These are phyloP conservation scores for Russula abietina DNA, from an alignment of 768 basidiomycete genomes.

Conservation along the genomic window DNA sequence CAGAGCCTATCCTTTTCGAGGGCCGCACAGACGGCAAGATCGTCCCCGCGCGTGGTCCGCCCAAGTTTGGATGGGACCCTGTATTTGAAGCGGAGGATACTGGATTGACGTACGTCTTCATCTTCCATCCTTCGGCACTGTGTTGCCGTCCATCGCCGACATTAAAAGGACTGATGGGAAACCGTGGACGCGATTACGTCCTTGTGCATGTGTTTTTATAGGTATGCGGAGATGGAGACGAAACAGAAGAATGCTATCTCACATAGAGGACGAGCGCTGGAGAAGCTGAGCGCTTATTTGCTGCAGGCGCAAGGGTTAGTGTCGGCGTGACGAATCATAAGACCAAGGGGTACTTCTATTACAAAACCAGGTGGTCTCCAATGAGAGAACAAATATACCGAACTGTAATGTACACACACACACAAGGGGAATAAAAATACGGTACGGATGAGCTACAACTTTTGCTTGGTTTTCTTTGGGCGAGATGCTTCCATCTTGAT, in stretches of 20 bases:
- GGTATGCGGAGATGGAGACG: constrained; percentile 64
- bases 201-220: constrained; percentile 24
- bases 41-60: constrained; percentile 74
- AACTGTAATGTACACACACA: too few relatives aligned
- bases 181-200: background rate
- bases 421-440: background rate
- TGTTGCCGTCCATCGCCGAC: background rate
- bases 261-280: constrained; percentile 59
- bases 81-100: constrained; percentile 73
- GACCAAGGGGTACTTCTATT: background rate
- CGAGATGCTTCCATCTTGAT: constrained; percentile 25
- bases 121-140: too few relatives aligned
- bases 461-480: constrained; percentile 13
- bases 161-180: background rate
- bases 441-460: constrained; percentile 11
- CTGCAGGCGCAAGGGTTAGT: constrained; percentile 16
- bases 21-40: constrained; percentile 87
- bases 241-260: constrained; percentile 60
- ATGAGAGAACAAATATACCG: background rate
- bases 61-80: constrained; percentile 87
- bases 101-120: constrained; percentile 61
- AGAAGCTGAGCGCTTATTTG: constrained; percentile 46
- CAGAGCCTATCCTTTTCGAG: constrained; percentile 77
- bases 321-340: background rate
- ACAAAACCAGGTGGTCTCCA: background rate